A percentile compares a stretch with the other conserved stretches of the same genome.
Evolutionary conservation across 78 protist species (phyloP).

Genomic region (Dictyostelium brefeldianum): DNA sequence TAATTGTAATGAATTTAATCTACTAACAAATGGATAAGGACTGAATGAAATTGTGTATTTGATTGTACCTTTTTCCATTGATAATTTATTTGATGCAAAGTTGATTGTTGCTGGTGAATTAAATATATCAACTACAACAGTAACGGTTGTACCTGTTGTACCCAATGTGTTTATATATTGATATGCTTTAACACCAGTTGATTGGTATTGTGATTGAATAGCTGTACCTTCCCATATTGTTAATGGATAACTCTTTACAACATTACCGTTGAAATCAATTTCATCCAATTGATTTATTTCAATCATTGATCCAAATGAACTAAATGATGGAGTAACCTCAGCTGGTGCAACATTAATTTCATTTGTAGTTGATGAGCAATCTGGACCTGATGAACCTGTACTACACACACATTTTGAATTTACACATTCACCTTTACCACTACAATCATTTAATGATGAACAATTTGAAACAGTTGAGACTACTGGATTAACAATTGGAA

Average conservation of each 20-base stretch:
- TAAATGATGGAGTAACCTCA: too few species aligned
- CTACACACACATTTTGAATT: background rate
- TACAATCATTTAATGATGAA: background rate
- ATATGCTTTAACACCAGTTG: too few species aligned
- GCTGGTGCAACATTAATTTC: too few species aligned
- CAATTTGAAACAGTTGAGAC: background rate
- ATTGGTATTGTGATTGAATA: too few species aligned
- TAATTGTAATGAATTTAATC: background rate
- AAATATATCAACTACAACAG: background rate
- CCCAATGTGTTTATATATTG: too few species aligned
- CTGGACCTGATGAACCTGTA: background rate
- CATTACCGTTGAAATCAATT: too few species aligned
- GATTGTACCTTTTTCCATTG: slow-evolving; percentile 19
- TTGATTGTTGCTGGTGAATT: too few species aligned
- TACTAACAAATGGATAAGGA: background rate
- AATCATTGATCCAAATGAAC: too few species aligned
- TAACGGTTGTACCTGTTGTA: background rate
- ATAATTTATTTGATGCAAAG: slow-evolving; percentile 16
- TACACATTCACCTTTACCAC: background rate
- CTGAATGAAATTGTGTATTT: too few species aligned
- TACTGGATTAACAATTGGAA: background rate
- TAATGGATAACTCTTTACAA: too few species aligned
- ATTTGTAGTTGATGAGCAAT: background rate
- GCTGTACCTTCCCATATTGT: too few species aligned
- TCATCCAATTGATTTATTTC: too few species aligned